A percentile compares a stretch with the other conserved stretches of the same genome.
Conservation (phyloP, 225 moss, liverwort and hornwort species). For the Thuidium tamariscinum region DNA sequence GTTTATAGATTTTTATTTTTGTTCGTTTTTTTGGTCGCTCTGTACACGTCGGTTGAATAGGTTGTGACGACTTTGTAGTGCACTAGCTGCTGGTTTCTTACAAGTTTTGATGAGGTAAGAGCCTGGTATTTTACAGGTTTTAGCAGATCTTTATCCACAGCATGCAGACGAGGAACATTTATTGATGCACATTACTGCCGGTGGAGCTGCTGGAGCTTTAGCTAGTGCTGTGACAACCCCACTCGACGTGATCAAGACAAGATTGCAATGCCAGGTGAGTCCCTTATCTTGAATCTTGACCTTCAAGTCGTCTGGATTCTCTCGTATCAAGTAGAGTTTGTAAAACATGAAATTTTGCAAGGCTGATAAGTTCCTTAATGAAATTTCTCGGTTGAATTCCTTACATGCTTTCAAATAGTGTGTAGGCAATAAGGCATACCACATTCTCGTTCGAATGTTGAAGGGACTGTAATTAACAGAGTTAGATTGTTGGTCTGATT, state of each 20-base stretch:
- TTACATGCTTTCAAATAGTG: background rate
- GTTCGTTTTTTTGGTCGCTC: background rate
- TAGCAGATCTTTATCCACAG: conserved; percentile 32
- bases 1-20: background rate
- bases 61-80: background rate
- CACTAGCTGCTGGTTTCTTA: background rate
- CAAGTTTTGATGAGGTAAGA: background rate
- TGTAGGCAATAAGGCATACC: background rate
- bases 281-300: background rate
- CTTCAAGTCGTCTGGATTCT: background rate
- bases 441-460: background rate
- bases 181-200: conserved; percentile 73
- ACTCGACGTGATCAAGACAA: conserved; percentile 83
- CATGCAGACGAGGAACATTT: conserved; percentile 68
- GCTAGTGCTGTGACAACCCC: conserved; percentile 96
- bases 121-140: conserved; percentile 20
- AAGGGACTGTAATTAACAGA: background rate
- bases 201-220: conserved; percentile 88
- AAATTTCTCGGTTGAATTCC: background rate
- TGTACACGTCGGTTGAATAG: background rate
- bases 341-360: background rate
- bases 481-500: background rate
- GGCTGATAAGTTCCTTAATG: background rate
- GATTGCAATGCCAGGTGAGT: conserved; percentile 85
- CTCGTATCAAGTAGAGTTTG: background rate